Conservation (phyloP, 148 eudicot species). For the Cornus controversa region DNA sequence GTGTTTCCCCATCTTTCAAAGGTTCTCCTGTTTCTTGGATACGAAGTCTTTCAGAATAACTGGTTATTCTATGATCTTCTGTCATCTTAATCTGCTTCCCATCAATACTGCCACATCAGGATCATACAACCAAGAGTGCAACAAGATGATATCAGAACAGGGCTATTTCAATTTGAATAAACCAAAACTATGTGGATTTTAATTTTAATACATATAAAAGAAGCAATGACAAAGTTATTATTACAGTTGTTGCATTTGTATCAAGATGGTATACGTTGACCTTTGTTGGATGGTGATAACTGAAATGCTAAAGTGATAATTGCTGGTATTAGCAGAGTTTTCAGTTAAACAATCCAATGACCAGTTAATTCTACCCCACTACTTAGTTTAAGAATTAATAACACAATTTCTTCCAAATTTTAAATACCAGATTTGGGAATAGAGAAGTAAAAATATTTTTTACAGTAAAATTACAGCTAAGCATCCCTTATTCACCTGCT, state of each 20-base stretch:
- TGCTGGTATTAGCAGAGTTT: slow-evolving; percentile 1
- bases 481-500: background rate
- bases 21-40: slow-evolving; percentile 76
- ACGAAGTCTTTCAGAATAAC: slow-evolving; percentile 76
- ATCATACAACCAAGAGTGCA: slow-evolving; percentile 6
- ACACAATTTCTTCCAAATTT: too few relatives aligned
- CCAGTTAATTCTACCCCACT: slow-evolving; percentile 1
- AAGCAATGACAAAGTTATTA: background rate
- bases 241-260: background rate
- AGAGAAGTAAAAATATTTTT: background rate
- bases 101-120: slow-evolving; percentile 54
- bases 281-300: background rate
- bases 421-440: background rate
- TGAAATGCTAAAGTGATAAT: background rate
- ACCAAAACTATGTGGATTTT: background rate
- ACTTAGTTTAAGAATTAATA: too few relatives aligned
- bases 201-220: background rate
- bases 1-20: slow-evolving; percentile 88
- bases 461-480: background rate
- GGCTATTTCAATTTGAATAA: background rate
- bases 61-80: slow-evolving; percentile 90
- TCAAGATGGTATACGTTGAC: background rate
- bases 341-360: background rate
- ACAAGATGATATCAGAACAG: background rate
- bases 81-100: slow-evolving; percentile 82